Evolutionary conservation across 768 basidiomycete species (phyloP).

Genomic region (Lentinula sp.): DNA sequence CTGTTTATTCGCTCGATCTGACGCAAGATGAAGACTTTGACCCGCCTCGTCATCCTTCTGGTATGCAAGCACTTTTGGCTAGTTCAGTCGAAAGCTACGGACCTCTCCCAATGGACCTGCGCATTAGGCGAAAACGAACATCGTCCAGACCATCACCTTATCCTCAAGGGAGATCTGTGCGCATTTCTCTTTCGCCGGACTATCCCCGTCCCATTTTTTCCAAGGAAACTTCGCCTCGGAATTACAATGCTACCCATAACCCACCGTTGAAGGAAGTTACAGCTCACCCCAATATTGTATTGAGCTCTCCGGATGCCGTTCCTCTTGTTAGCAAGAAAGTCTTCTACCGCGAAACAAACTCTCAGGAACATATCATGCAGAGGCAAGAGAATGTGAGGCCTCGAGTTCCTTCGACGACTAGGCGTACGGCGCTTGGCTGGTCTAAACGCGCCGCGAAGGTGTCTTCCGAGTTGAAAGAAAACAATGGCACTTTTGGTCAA

Average conservation of each 20-base stretch:
- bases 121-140: slow-evolving; percentile 57
- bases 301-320: slow-evolving; percentile 20
- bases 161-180: slow-evolving; percentile 43
- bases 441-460: slow-evolving; percentile 52
- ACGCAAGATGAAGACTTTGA: slow-evolving; percentile 48
- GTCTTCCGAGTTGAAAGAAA: slow-evolving; percentile 53
- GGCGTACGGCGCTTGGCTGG: slow-evolving; percentile 57
- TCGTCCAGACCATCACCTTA: slow-evolving; percentile 73
- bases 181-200: slow-evolving; percentile 39
- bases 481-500: slow-evolving; percentile 24
- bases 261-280: slow-evolving; percentile 37
- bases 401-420: slow-evolving; percentile 47
- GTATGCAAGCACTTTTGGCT: slow-evolving; percentile 69
- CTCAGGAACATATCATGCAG: slow-evolving; percentile 4
- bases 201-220: slow-evolving; percentile 21
- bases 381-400: slow-evolving; percentile 28
- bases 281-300: slow-evolving; percentile 34
- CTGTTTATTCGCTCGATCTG: slow-evolving; percentile 5
- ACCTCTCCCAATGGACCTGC: slow-evolving; percentile 69
- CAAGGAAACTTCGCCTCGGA: slow-evolving; percentile 11
- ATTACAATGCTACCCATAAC: slow-evolving; percentile 11
- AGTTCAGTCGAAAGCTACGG: slow-evolving; percentile 68
- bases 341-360: slow-evolving; percentile 16
- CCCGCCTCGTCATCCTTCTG: slow-evolving; percentile 56
- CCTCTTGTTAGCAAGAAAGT: slow-evolving; percentile 35